Conservation (phyloP, 495 filamentous ascomycete species). For the Hypoxylon intermedium region DNA sequence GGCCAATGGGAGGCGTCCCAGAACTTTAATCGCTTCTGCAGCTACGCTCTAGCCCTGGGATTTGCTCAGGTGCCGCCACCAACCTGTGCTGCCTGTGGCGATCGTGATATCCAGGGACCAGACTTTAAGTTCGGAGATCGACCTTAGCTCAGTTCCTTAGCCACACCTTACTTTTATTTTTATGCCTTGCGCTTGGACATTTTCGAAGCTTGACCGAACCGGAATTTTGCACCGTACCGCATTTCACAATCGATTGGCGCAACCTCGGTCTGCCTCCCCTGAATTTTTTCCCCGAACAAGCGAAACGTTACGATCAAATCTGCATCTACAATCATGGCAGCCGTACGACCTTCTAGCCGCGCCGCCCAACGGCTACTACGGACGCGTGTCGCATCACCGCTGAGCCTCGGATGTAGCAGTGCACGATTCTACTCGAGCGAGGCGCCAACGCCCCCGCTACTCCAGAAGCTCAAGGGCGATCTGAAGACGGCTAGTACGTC, state of each 20-base stretch:
- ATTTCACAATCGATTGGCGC: conserved; percentile 27
- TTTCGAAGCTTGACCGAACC: conserved; percentile 17
- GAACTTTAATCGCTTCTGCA: conserved; percentile 8
- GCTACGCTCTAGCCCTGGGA: not conserved
- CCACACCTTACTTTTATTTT: not conserved
- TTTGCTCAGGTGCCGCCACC: conserved; percentile 1
- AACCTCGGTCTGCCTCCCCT: conserved; percentile 22
- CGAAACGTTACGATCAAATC: not conserved
- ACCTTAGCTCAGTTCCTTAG: not conserved
- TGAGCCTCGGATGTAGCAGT: conserved; percentile 14
- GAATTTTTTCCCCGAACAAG: conserved; percentile 32
- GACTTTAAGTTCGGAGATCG: conserved; percentile 15
- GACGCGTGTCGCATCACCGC: conserved; percentile 14
- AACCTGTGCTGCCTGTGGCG: conserved; percentile 16
- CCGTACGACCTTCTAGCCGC: conserved; percentile 17
- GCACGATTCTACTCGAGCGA: conserved; percentile 49
- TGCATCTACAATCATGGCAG: conserved; percentile 14
- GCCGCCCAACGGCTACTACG: conserved; percentile 20
- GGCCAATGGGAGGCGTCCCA: conserved; percentile 14
- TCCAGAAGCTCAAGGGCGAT: conserved; percentile 59
- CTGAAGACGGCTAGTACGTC: conserved; percentile 60
- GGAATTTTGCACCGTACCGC: conserved; percentile 31
- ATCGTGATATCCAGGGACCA: conserved; percentile 37
- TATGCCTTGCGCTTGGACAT: conserved; percentile 23
- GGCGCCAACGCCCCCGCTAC: conserved; percentile 47